Conservation (phyloP, 2,329 filamentous ascomycete species). For the Metarhizium anisopliae region DNA sequence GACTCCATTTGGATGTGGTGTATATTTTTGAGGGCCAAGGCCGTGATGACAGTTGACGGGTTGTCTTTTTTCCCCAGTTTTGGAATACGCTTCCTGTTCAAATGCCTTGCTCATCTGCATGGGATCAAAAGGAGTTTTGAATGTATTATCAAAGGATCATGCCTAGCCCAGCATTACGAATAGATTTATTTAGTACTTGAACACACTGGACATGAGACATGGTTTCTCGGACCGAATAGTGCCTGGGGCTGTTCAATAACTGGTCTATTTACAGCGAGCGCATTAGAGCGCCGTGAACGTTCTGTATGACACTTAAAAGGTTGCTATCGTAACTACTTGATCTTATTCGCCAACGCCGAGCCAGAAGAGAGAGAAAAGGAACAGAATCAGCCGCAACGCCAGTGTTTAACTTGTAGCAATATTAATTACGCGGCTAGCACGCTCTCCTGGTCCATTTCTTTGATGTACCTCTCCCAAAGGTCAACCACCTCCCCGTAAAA, state of each 20-base stretch:
- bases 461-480: constrained; percentile 85
- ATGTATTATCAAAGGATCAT: background rate
- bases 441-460: constrained; percentile 71
- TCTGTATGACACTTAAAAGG: no score
- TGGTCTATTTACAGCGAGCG: background rate
- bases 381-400: background rate
- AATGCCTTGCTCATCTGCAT: background rate
- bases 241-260: background rate
- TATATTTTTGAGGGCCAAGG: background rate
- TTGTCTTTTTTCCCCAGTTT: background rate
- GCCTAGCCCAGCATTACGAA: background rate
- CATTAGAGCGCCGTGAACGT: background rate
- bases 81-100: background rate
- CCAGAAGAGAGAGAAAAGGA: background rate
- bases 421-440: constrained; percentile 9
- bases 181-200: background rate
- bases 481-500: constrained; percentile 76
- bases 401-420: background rate
- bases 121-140: background rate
- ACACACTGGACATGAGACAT: no score
- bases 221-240: no score
- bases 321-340: no score
- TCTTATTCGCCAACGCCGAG: constrained; percentile 4
- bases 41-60: background rate
- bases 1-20: background rate